These are phyloP conservation scores for Phylloporus arenicola DNA, from an alignment of 768 basidiomycete genomes.

Conservation along the genomic window DNA sequence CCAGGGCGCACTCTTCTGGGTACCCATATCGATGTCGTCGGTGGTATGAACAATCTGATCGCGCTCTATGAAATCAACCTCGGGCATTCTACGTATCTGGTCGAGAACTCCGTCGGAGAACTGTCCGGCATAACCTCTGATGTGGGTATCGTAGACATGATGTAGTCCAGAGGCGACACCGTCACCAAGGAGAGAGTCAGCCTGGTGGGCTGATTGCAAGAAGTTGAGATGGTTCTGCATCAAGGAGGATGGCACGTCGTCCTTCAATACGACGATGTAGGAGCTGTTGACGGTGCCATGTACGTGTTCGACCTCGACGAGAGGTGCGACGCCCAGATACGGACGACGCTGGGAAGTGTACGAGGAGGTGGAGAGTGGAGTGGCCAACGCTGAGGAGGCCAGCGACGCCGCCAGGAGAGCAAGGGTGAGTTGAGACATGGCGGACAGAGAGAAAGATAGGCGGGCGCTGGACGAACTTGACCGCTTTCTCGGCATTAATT, in stretches of 20 bases:
- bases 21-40: constrained; percentile 12
- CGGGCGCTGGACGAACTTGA: constrained; percentile 8
- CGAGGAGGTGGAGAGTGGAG: constrained; percentile 42
- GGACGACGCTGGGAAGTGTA: constrained; percentile 35
- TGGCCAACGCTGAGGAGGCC: constrained; percentile 32
- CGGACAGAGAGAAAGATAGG: constrained; percentile 19
- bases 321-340: constrained; percentile 54
- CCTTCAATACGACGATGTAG: constrained; percentile 91
- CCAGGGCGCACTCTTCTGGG: constrained; percentile 80
- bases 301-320: constrained; percentile 53
- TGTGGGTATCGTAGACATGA: constrained; percentile 72
- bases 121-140: constrained; percentile 76
- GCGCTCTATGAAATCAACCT: constrained; percentile 87
- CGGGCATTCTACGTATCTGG: constrained; percentile 74
- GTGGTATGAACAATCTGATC: constrained; percentile 88
- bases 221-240: constrained; percentile 77
- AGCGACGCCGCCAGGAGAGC: constrained; percentile 36
- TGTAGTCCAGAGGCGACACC: constrained; percentile 46
- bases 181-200: constrained; percentile 45
- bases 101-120: constrained; percentile 70
- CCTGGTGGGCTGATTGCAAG: constrained; percentile 57
- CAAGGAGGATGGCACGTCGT: constrained; percentile 49
- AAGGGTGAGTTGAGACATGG: constrained; percentile 32
- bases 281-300: constrained; percentile 80
- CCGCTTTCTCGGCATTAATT: constrained; percentile 13